Evolutionary conservation across 2,329 filamentous ascomycete genomes (phyloP).

Genomic region (Pseudocercospora fuligena): DNA sequence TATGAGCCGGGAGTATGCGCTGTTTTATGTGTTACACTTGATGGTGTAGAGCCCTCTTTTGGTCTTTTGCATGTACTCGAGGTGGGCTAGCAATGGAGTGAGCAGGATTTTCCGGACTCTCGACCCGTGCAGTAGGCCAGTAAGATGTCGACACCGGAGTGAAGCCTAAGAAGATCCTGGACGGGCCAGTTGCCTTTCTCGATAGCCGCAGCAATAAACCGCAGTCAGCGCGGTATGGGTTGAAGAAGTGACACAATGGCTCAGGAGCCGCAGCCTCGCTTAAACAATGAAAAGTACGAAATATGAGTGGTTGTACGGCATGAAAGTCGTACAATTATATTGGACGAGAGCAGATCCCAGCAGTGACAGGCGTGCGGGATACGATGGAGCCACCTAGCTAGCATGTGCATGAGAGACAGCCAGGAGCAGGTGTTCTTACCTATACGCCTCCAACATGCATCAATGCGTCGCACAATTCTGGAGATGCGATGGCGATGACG

Average conservation of each 20-base stretch:
- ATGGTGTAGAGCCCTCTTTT: constrained; percentile 24
- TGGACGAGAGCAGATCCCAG: constrained; percentile 26
- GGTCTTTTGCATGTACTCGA: constrained; percentile 24
- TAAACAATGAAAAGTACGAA: constrained; percentile 29
- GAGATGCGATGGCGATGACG: constrained; percentile 10
- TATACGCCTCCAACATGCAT: constrained; percentile 21
- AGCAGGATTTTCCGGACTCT: constrained; percentile 21
- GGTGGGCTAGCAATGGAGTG: constrained; percentile 15
- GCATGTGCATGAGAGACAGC: constrained; percentile 26
- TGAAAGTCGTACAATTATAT: constrained; percentile 38
- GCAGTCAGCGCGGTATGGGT: constrained; percentile 21
- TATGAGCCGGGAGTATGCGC: constrained; percentile 30
- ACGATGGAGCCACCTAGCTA: constrained; percentile 24
- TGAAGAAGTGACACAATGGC: constrained; percentile 25
- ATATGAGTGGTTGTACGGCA: constrained; percentile 40
- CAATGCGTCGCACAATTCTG: constrained; percentile 20
- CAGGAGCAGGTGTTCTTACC: constrained; percentile 20
- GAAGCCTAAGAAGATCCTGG: constrained; percentile 15
- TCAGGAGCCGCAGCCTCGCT: constrained; percentile 26
- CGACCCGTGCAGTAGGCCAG: constrained; percentile 20
- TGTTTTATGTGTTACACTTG: constrained; percentile 23
- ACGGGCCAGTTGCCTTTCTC: constrained; percentile 19
- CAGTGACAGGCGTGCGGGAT: constrained; percentile 26
- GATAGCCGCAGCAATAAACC: constrained; percentile 24
- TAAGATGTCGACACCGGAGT: constrained; percentile 11